Evolutionary conservation across 2,329 filamentous ascomycete species (phyloP).

Genomic region (Colletotrichum destructivum): DNA sequence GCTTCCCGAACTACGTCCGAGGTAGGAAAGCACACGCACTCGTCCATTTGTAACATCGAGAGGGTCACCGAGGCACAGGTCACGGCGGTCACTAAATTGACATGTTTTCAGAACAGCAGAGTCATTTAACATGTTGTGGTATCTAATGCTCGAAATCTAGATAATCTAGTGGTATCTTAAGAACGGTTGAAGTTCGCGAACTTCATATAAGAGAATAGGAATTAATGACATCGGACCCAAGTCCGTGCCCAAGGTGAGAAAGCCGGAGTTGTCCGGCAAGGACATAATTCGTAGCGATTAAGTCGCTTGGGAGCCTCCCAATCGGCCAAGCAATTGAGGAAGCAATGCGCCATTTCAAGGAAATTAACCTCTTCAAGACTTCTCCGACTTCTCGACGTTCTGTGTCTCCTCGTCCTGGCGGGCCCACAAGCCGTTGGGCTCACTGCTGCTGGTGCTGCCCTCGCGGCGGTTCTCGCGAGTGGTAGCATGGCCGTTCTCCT

Average conservation of each 20-base stretch:
- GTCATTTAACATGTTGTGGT: conserved; percentile 37
- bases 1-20: neutral
- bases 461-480: conserved; percentile 40
- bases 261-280: conserved; percentile 17
- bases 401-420: conserved; percentile 41
- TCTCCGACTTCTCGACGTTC: conserved; percentile 37
- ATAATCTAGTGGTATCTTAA: conserved; percentile 41
- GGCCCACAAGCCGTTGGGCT: conserved; percentile 31
- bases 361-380: conserved; percentile 6
- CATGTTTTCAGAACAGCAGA: neutral
- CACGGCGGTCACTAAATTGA: neutral
- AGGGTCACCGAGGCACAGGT: no score
- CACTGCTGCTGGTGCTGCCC: conserved; percentile 35
- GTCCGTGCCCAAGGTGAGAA: conserved; percentile 21
- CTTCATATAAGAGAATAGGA: conserved; percentile 20
- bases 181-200: conserved; percentile 1
- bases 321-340: no score
- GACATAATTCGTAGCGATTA: conserved; percentile 37
- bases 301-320: conserved; percentile 7
- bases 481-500: conserved; percentile 52
- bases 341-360: no score
- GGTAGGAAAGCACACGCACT: neutral
- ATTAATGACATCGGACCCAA: conserved; percentile 25
- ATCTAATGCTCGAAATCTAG: conserved; percentile 40
- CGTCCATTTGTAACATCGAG: no score